Percentiles rank a stretch among this genome's conserved stretches.
Conservation (phyloP, 345 rosid species). For the Jatropha curcas region DNA sequence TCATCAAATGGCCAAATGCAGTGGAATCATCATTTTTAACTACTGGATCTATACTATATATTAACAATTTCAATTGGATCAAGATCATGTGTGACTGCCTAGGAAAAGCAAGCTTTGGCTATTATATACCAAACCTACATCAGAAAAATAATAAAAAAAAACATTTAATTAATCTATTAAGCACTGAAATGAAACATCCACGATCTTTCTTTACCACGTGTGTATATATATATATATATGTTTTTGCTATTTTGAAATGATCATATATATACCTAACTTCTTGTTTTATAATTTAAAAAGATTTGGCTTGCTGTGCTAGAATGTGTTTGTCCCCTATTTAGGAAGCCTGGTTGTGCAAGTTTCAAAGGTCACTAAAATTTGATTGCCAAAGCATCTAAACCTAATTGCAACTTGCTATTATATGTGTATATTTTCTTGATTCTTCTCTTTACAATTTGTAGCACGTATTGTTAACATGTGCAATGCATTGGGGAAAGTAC, state of each 20-base stretch:
- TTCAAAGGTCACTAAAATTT: background rate
- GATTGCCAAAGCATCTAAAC: background rate
- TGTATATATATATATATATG: background rate
- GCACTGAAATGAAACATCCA: constrained; percentile 1
- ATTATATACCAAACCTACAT: background rate
- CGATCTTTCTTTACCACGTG: background rate
- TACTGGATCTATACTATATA: too few species aligned
- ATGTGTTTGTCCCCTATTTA: background rate
- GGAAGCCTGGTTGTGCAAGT: constrained; percentile 10
- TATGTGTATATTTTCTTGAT: background rate
- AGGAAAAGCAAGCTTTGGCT: background rate
- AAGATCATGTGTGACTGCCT: constrained; percentile 11
- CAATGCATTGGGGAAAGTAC: background rate
- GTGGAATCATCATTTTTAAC: too few species aligned
- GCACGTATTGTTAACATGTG: constrained; percentile 1
- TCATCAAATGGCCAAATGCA: too few species aligned
- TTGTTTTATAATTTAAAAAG: too few species aligned
- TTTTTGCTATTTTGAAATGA: too few species aligned
- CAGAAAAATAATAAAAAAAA: too few species aligned
- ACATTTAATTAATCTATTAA: background rate
- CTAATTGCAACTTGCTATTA: constrained; percentile 3
- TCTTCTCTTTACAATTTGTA: background rate
- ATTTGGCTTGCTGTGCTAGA: background rate
- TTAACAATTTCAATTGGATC: background rate
- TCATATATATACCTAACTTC: background rate